Conservation (phyloP, 306 rosid genomes). For the Dalbergia cultrata region DNA sequence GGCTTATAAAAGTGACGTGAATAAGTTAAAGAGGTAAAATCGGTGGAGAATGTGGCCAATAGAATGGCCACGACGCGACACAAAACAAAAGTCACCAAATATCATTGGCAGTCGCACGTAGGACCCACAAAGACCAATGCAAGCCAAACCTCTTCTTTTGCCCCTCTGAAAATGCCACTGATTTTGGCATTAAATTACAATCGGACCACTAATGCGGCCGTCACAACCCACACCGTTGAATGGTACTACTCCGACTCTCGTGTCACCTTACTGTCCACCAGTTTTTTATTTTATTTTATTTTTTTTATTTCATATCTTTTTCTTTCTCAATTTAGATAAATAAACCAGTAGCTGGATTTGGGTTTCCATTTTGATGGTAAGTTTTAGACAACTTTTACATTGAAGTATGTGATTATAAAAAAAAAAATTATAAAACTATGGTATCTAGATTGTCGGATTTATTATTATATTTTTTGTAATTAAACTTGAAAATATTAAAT, state of each 20-base stretch:
- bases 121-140: slow-evolving; percentile 21
- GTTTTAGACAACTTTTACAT: no score
- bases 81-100: not conserved
- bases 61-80: slow-evolving; percentile 25
- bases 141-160: not conserved
- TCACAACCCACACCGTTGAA: not conserved
- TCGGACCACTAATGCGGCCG: not conserved
- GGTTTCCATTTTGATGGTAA: no score
- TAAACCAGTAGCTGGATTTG: no score
- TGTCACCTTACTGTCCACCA: slow-evolving; percentile 5
- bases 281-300: no score
- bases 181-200: not conserved
- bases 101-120: not conserved
- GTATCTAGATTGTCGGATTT: no score
- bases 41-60: slow-evolving; percentile 7
- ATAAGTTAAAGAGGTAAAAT: not conserved
- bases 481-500: no score
- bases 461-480: no score
- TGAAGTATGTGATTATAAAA: no score
- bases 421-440: no score
- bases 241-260: not conserved
- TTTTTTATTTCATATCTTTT: not conserved
- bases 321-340: no score
- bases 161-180: not conserved
- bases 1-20: not conserved